Evolutionary conservation across 352 stramenopile species (phyloP), one percentile per base, ranked within the genome.

Genomic region (Pythium biforme): DNA sequence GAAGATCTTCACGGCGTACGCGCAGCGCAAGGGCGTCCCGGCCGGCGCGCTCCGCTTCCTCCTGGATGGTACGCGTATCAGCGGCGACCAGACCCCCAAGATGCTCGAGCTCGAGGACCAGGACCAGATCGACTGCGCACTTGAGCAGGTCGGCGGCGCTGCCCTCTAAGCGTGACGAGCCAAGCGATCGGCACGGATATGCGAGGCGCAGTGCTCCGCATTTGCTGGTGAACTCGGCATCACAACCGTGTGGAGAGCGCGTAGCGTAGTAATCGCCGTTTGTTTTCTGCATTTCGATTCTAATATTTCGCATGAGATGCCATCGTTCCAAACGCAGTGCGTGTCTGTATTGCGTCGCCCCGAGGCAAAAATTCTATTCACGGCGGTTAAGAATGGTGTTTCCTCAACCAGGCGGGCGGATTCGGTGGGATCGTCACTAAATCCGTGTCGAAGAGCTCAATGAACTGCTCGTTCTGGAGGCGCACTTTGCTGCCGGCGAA

Each of bases 1-100:
- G 57, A 99, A 99, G 74, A 97, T 99, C 49, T 98, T 99, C 73
- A 90, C 89, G 56, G 96, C 96, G 4, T 99, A 98, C 69, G 96
- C 97, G 12, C 77, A 95, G 66, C 89, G 96, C 57, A 98, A 98
- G 77, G 95, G 95, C 51, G 90, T 99, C 9, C 83, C 94, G 0
- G 70, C 79, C 3, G 73, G 52, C 23, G 93, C 92, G 27, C 81
- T 99, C 50, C 91, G 97, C 20, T 99, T 99, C 75, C 73, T 99
- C 55, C 67, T 99, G 46, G 96, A 99, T 63, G 97, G 97, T 51
- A 96, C 97, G 69, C 90, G 94, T 54, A 97, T 99, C 68, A 88
- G 88, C 61, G 73, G 77, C n/a, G 89, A 98, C 76, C 73, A 94
- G 59, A 99, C 97, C 23, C 96, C 97, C 11, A 98, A 98, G 79